Conservation (phyloP, 208 protist species). For the Trichomonas gallinae region DNA sequence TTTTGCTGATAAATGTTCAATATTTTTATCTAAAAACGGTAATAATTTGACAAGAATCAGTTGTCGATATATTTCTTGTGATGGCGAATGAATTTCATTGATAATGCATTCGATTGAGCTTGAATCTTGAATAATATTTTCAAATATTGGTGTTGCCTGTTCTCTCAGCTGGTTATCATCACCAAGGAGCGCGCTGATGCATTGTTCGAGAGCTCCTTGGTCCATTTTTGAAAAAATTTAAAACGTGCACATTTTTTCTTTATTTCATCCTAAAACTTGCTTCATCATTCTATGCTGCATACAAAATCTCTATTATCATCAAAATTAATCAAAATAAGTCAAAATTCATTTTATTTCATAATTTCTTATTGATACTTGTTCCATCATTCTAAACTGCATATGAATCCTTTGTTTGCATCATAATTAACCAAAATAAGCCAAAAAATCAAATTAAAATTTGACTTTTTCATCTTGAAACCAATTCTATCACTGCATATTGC, state of each 20-base stretch:
- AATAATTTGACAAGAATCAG: not conserved
- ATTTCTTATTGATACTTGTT: too few relatives aligned
- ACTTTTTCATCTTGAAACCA: too few relatives aligned
- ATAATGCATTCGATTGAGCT: not conserved
- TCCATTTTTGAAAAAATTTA: not conserved
- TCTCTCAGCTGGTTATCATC: not conserved
- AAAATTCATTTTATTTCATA: too few relatives aligned
- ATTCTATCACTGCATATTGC: too few relatives aligned
- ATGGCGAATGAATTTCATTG: not conserved
- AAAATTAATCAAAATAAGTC: too few relatives aligned
- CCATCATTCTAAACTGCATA: too few relatives aligned
- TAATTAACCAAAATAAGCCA: too few relatives aligned
- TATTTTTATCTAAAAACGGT: not conserved
- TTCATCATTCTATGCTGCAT: too few relatives aligned
- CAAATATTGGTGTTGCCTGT: not conserved
- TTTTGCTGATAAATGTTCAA: not conserved
- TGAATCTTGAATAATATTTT: not conserved
- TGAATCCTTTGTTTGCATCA: too few relatives aligned
- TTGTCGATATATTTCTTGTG: not conserved
- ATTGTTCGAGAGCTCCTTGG: not conserved
- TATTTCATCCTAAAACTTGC: too few relatives aligned
- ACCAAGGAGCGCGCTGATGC: not conserved
- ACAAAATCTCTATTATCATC: too few relatives aligned
- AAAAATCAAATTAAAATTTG: too few relatives aligned
- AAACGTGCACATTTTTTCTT: not conserved